These are phyloP conservation scores for Dispira simplex DNA, from an alignment of 192 early-diverging fungal species.

Conservation along the genomic window DNA sequence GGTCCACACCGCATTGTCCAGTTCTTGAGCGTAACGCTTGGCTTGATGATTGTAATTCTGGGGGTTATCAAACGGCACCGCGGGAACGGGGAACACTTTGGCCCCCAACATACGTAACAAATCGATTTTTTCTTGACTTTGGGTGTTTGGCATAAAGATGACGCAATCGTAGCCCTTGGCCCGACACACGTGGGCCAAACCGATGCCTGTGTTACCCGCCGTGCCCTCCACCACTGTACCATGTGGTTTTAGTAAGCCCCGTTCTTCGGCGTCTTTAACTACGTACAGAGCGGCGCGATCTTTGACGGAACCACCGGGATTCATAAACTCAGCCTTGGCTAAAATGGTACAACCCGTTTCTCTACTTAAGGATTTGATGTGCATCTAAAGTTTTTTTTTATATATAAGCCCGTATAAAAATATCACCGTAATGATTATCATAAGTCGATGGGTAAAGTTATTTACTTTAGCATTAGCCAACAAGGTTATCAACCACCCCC, in stretches of 20 bases:
- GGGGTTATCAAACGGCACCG: conserved; percentile 81
- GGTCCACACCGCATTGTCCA: conserved; percentile 85
- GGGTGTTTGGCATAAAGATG: conserved; percentile 97
- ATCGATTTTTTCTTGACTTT: conserved; percentile 90
- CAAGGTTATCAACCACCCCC: too few species aligned
- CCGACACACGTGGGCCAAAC: conserved; percentile 84
- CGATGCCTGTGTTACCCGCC: conserved; percentile 91
- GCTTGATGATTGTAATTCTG: conserved; percentile 95
- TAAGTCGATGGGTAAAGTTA: too few species aligned
- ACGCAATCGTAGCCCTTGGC: conserved; percentile 91
- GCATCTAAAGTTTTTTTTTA: conserved; percentile 44
- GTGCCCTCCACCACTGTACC: conserved; percentile 84
- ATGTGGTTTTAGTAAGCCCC: conserved; percentile 67
- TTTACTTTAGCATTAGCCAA: too few species aligned
- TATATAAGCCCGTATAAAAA: too few species aligned
- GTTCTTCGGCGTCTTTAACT: conserved; percentile 84
- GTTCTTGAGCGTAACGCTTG: conserved; percentile 52
- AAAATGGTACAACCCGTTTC: conserved; percentile 77
- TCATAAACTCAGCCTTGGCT: conserved; percentile 96
- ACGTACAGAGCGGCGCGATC: conserved; percentile 91
- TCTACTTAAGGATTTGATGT: conserved; percentile 46
- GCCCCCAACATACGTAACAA: conserved; percentile 83
- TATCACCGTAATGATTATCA: too few species aligned
- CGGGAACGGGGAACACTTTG: conserved; percentile 85
- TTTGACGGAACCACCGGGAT: conserved; percentile 93